Conservation (phyloP, 768 basidiomycete genomes). For the Suillus discolor region DNA sequence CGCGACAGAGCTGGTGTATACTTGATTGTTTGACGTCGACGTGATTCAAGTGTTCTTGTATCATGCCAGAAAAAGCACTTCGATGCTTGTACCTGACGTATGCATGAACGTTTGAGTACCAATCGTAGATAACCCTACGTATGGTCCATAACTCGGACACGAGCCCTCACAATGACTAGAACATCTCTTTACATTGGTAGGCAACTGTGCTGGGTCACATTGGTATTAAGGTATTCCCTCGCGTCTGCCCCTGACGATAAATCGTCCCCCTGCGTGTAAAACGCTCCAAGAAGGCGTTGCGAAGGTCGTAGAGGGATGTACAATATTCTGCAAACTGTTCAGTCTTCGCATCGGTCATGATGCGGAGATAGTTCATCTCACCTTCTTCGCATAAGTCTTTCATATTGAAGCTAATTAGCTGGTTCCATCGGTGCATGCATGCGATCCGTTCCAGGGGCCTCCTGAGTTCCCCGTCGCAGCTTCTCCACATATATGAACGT, state of each 20-base stretch:
- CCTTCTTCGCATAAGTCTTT: neutral
- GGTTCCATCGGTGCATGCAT: constrained; percentile 8
- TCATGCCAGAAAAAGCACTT: neutral
- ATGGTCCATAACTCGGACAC: neutral
- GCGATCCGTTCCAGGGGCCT: constrained; percentile 7
- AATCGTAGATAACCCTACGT: neutral
- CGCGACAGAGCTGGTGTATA: neutral
- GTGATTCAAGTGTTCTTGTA: neutral
- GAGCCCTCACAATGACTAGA: neutral
- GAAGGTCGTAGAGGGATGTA: too few species aligned
- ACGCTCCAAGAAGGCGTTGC: neutral
- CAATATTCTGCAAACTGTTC: neutral
- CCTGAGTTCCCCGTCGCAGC: constrained; percentile 19
- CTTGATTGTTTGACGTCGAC: neutral
- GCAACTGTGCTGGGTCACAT: neutral
- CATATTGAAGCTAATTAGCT: constrained; percentile 7
- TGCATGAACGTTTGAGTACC: neutral
- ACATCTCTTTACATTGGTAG: neutral
- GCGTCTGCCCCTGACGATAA: neutral
- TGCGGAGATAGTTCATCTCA: neutral
- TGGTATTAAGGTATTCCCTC: neutral
- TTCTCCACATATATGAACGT: constrained; percentile 34
- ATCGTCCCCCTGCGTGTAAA: neutral
- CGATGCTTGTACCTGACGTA: neutral
- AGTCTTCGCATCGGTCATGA: neutral